Evolutionary conservation across 2,329 filamentous ascomycete species (phyloP).

Genomic region (Magnaporthales sp.): DNA sequence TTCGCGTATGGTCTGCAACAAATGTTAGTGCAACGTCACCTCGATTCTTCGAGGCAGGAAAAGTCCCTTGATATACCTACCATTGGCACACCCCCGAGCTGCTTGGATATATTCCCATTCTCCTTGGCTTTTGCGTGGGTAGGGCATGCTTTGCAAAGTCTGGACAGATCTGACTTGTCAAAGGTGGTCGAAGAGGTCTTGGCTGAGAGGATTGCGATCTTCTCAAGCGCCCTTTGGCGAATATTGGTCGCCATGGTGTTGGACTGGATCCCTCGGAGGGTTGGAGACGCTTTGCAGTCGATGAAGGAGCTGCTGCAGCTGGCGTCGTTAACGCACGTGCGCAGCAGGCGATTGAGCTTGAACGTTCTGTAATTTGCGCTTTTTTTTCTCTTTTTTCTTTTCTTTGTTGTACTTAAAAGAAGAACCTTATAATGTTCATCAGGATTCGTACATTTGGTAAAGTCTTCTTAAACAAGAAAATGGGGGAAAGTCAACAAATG

Average conservation of each 20-base stretch:
- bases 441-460: background rate
- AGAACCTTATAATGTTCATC: background rate
- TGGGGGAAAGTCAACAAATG: background rate
- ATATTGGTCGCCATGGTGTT: constrained; percentile 35
- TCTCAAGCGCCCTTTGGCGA: constrained; percentile 54
- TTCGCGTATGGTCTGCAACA: constrained; percentile 71
- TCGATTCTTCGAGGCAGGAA: background rate
- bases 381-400: no score
- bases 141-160: constrained; percentile 49
- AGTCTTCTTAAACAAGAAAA: background rate
- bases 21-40: background rate
- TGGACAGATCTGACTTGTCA: constrained; percentile 55
- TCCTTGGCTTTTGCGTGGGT: constrained; percentile 34
- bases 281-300: background rate
- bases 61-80: constrained; percentile 26
- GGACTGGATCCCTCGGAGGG: background rate
- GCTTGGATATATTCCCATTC: constrained; percentile 39
- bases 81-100: constrained; percentile 50
- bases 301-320: background rate
- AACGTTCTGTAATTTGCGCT: background rate
- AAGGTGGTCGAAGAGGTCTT: constrained; percentile 42
- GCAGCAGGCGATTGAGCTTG: background rate
- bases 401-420: no score
- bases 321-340: background rate
- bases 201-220: constrained; percentile 56